These are phyloP conservation scores for Mycena leptocephala DNA, from an alignment of 768 basidiomycete species.

Conservation along the genomic window DNA sequence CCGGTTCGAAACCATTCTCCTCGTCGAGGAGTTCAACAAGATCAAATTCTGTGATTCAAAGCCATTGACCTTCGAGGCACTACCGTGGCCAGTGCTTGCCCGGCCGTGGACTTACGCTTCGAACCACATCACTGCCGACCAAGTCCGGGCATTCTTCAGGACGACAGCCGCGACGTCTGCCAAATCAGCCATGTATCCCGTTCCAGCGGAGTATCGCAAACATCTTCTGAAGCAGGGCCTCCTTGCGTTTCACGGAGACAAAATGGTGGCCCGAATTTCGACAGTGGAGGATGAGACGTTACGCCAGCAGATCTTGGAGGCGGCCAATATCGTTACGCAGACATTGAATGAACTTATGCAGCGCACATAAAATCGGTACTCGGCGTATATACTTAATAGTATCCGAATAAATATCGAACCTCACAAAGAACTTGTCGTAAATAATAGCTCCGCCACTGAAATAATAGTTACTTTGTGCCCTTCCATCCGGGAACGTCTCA, in stretches of 20 bases:
- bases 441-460: too few species aligned
- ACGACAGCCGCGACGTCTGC: background rate
- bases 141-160: background rate
- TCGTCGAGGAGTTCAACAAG: background rate
- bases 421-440: too few species aligned
- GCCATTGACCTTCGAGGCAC: slow-evolving; percentile 11
- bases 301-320: background rate
- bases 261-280: background rate
- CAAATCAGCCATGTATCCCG: background rate
- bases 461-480: too few species aligned
- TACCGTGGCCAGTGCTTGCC: background rate
- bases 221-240: background rate
- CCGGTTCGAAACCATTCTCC: background rate
- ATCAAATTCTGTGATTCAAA: background rate
- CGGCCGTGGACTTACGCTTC: background rate
- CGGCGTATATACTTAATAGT: too few species aligned
- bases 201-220: background rate
- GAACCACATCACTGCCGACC: background rate
- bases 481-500: too few species aligned
- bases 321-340: background rate
- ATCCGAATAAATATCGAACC: too few species aligned
- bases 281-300: background rate
- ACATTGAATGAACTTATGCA: slow-evolving; percentile 8
- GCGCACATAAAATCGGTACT: too few species aligned
- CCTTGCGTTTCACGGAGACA: slow-evolving; percentile 4